phyloP scores from a whole-genome alignment of 169 alveolate species.

The Cryptosporidium xiaoi region DNA sequence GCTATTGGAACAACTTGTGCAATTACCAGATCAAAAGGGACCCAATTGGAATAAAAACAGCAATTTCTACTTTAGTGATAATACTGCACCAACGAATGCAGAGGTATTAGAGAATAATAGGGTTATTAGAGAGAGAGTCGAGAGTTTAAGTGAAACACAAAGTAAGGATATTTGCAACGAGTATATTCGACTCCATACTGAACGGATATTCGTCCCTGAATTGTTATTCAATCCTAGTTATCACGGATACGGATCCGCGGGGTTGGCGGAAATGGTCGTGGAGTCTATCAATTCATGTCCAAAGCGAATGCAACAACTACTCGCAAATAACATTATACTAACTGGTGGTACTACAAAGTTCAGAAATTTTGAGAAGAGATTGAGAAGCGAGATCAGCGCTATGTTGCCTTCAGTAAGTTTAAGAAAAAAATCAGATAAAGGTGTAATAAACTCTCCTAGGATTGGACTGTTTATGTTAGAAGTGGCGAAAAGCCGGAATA shows the following conservation, averaged over 20 bases:
- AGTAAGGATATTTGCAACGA: background rate
- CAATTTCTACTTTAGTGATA: constrained; percentile 8
- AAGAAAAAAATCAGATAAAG: background rate
- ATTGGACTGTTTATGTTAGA: constrained; percentile 32
- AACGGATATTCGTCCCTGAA: constrained; percentile 54
- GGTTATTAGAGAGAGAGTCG: background rate
- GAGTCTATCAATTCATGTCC: constrained; percentile 54
- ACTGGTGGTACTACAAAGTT: constrained; percentile 62
- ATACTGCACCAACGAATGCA: constrained; percentile 17
- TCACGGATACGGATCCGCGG: constrained; percentile 38
- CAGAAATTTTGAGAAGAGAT: constrained; percentile 47
- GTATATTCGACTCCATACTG: constrained; percentile 31
- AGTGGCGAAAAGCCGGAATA: constrained; percentile 36
- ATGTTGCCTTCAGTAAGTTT: constrained; percentile 62
- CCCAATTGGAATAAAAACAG: constrained; percentile 5
- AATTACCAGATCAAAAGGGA: constrained; percentile 31
- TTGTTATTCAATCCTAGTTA: constrained; percentile 41
- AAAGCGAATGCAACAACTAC: constrained; percentile 29
- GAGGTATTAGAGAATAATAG: background rate
- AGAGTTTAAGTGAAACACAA: background rate
- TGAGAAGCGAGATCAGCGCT: constrained; percentile 8
- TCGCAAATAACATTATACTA: constrained; percentile 50
- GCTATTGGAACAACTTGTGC: constrained; percentile 13
- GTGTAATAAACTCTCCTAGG: background rate
- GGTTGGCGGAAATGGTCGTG: constrained; percentile 60